These are phyloP conservation scores for sweet orange (Citrus sinensis) DNA, from an alignment of 345 rosid genomes.

Conservation along the genomic window DVS_A1.0 CM039162.1:8227001-8227500, in stretches of 20 bases:
- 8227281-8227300: conserved; percentile 38
- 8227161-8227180: conserved; percentile 43
- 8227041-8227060: conserved; percentile 63
- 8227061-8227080: conserved; percentile 41
- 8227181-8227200: conserved; percentile 52
- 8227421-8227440: conserved; percentile 45
- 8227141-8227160: conserved; percentile 48
- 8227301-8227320: conserved; percentile 52
- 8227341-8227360: conserved; percentile 50
- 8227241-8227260: conserved; percentile 49
- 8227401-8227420: conserved; percentile 46
- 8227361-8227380: conserved; percentile 53
- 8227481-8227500: conserved; percentile 52
- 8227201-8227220: conserved; percentile 34
- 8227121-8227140: conserved; percentile 45
- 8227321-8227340: conserved; percentile 71
- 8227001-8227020: conserved; percentile 44
- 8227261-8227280: conserved; percentile 52
- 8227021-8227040: conserved; percentile 42
- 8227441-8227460: conserved; percentile 53
- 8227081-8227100: conserved; percentile 55
- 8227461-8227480: conserved; percentile 43
- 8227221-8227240: conserved; percentile 48
- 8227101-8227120: conserved; percentile 54
- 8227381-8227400: conserved; percentile 57